Evolutionary conservation across 768 basidiomycete species (phyloP).

Genomic region (Tylopilus balloui): DNA sequence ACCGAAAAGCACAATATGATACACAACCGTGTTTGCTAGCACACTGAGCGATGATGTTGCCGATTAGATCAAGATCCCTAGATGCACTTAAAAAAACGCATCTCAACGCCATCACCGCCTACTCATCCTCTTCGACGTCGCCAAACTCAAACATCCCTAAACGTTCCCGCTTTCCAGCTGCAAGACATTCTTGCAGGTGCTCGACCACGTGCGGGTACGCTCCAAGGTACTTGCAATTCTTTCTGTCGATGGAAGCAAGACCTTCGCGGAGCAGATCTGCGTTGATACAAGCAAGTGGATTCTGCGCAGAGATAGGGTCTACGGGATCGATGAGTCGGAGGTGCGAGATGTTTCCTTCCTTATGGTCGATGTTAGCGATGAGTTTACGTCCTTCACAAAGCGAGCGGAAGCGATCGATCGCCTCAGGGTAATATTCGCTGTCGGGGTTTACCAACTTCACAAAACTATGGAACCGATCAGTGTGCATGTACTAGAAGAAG

Average conservation of each 20-base stretch:
- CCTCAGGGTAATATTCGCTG: conserved; percentile 85
- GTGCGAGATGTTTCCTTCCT: conserved; percentile 73
- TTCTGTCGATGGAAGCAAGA: conserved; percentile 73
- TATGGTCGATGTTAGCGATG: conserved; percentile 92
- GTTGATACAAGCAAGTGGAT: conserved; percentile 80
- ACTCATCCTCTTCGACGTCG: conserved; percentile 74
- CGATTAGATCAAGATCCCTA: conserved; percentile 14
- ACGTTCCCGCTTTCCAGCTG: conserved; percentile 67
- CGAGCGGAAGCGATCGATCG: conserved; percentile 78
- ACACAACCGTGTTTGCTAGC: neutral
- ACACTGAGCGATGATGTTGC: neutral
- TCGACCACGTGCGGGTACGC: conserved; percentile 67
- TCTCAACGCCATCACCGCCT: conserved; percentile 10
- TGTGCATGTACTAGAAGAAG: neutral
- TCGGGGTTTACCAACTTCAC: conserved; percentile 74
- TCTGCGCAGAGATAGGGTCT: conserved; percentile 61
- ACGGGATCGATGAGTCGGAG: conserved; percentile 89
- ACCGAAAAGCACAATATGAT: neutral
- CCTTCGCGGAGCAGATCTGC: conserved; percentile 88
- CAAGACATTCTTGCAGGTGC: conserved; percentile 56
- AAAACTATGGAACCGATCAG: conserved; percentile 50
- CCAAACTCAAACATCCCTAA: conserved; percentile 88
- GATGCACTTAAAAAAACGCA: conserved; percentile 16
- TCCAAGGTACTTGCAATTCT: conserved; percentile 65
- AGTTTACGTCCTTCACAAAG: conserved; percentile 91